These are phyloP conservation scores for Pleurotus cornucopiae DNA, from an alignment of 768 basidiomycete species.

Conservation along the genomic window DNA sequence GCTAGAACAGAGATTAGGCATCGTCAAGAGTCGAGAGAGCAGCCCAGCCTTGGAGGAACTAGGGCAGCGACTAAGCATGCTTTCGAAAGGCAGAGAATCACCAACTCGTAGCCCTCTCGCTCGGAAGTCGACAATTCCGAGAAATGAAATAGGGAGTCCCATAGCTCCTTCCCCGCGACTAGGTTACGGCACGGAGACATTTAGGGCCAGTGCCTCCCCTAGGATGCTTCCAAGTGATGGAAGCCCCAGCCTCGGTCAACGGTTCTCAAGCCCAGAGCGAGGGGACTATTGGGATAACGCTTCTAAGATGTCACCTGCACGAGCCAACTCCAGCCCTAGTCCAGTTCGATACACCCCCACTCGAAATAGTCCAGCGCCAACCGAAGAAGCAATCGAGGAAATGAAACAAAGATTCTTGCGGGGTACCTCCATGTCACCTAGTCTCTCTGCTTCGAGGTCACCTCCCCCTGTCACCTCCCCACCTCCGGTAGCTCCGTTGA, in stretches of 20 bases:
- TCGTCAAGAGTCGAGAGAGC: conserved; percentile 47
- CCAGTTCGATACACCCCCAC: conserved; percentile 20
- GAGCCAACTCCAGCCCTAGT: conserved; percentile 18
- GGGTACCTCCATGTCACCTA: conserved; percentile 20
- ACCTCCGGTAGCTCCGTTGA: not conserved
- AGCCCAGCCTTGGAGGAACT: conserved; percentile 54
- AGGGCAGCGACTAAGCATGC: conserved; percentile 36
- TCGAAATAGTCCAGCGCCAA: conserved; percentile 29
- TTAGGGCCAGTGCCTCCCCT: not conserved
- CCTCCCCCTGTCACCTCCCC: conserved; percentile 7
- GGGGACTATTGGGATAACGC: conserved; percentile 11
- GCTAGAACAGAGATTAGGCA: conserved; percentile 56
- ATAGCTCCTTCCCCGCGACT: not conserved
- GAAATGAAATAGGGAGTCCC: not conserved
- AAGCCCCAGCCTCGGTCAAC: conserved; percentile 17
- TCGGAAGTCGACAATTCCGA: not conserved
- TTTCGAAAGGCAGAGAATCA: conserved; percentile 13
- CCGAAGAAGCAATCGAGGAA: conserved; percentile 52
- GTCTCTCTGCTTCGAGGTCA: conserved; percentile 16
- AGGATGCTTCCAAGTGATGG: conserved; percentile 11
- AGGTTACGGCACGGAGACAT: not conserved
- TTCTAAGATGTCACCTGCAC: conserved; percentile 10
- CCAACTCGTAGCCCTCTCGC: conserved; percentile 10
- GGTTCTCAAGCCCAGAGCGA: conserved; percentile 19
- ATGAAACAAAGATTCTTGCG: conserved; percentile 58